phyloP scores from a whole-genome alignment of 345 rosid genomes.

The Salix exigua region DNA sequence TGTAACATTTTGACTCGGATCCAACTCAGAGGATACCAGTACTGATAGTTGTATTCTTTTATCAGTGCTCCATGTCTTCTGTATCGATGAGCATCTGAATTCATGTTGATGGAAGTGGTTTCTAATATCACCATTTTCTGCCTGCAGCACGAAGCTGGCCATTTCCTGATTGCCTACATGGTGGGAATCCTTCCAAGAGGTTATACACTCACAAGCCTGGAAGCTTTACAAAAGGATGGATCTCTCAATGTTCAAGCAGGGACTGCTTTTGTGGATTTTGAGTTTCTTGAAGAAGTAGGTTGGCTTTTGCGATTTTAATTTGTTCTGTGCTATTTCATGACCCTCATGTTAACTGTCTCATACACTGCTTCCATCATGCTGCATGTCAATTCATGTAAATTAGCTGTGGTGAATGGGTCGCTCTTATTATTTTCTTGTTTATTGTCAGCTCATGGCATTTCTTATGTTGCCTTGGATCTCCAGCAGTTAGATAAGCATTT shows the following conservation, averaged over 20 bases:
- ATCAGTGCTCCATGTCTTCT: neutral
- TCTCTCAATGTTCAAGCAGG: conserved; percentile 93
- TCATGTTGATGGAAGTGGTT: neutral
- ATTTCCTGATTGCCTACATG: conserved; percentile 85
- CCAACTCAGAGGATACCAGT: neutral
- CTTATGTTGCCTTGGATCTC: too few species aligned
- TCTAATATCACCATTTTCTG: neutral
- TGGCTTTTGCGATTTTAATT: neutral
- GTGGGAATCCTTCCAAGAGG: conserved; percentile 77
- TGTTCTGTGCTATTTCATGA: too few species aligned
- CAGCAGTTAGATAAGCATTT: too few species aligned
- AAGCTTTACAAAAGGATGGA: conserved; percentile 82
- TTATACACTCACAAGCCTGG: conserved; percentile 68
- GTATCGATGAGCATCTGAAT: neutral
- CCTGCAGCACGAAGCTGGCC: conserved; percentile 95
- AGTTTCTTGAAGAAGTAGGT: conserved; percentile 80
- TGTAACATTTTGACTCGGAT: neutral
- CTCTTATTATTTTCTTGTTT: too few species aligned
- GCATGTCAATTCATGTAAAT: too few species aligned
- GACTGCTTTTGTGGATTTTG: conserved; percentile 81
- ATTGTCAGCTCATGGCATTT: too few species aligned
- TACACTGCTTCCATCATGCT: too few species aligned
- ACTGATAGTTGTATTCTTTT: neutral
- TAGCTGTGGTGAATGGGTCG: too few species aligned
- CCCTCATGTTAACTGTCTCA: too few species aligned